phyloP scores from a whole-genome alignment of 306 rosid genomes.

The Prunus mume region DNA sequence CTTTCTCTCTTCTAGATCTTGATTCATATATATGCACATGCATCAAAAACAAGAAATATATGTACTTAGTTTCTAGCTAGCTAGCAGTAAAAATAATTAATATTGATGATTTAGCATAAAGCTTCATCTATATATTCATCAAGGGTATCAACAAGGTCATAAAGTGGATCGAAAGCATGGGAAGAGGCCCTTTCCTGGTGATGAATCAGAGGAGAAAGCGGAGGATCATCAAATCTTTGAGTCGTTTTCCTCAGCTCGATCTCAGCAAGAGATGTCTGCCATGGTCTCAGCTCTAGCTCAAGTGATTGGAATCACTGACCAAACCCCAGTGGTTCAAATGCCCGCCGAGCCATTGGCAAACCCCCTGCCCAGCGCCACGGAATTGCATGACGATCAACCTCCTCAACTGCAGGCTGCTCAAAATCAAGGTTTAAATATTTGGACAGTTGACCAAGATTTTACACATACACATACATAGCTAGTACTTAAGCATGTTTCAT shows the following conservation, averaged over 20 bases:
- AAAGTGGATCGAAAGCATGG: slow-evolving; percentile 44
- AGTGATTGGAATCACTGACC: slow-evolving; percentile 51
- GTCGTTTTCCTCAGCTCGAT: slow-evolving; percentile 59
- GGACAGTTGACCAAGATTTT: background rate
- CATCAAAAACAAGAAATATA: background rate
- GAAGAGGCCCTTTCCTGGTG: slow-evolving; percentile 38
- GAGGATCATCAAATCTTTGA: slow-evolving; percentile 33
- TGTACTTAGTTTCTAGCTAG: background rate
- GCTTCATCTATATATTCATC: background rate
- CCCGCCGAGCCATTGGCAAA: background rate
- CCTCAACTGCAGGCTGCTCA: slow-evolving; percentile 23
- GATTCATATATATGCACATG: background rate
- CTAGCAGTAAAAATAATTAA: background rate
- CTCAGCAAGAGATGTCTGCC: slow-evolving; percentile 61
- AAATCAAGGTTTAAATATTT: slow-evolving; percentile 39
- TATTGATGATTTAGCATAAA: background rate
- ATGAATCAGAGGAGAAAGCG: slow-evolving; percentile 49
- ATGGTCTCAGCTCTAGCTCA: slow-evolving; percentile 70
- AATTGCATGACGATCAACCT: slow-evolving; percentile 24
- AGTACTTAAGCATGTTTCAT: background rate
- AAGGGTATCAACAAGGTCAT: background rate
- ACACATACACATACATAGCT: background rate
- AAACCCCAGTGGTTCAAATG: background rate
- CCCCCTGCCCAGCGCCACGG: slow-evolving; percentile 1
- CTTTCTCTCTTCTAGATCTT: background rate